A percentile compares a stretch with the other conserved stretches of the same genome.
Evolutionary conservation across 2,329 filamentous ascomycete genomes (phyloP).

Genomic region (Diaporthe sp.): DNA sequence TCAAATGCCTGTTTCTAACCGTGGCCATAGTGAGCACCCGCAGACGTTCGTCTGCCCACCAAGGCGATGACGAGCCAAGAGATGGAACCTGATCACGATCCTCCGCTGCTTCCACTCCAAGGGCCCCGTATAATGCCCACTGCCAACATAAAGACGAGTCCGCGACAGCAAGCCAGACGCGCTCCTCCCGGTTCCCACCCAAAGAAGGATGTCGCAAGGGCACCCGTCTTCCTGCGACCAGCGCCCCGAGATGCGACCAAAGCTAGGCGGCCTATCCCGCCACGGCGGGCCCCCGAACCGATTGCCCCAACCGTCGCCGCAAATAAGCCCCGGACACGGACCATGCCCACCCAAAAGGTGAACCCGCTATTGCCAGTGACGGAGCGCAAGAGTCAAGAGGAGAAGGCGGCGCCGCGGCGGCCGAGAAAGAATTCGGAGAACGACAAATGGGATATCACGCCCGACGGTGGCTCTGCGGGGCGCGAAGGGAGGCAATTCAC

Average conservation of each 20-base stretch:
- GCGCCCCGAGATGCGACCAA: conserved; percentile 33
- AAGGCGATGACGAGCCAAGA: conserved; percentile 40
- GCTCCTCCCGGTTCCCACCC: conserved; percentile 10
- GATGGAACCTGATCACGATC: conserved; percentile 38
- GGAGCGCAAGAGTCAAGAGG: conserved; percentile 60
- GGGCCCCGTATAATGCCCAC: conserved; percentile 29
- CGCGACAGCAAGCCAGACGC: conserved; percentile 26
- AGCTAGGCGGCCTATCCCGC: conserved; percentile 31
- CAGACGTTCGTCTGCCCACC: conserved; percentile 39
- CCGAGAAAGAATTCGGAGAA: conserved; percentile 66
- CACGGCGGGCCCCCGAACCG: conserved; percentile 25
- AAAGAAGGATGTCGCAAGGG: conserved; percentile 30
- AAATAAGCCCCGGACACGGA: conserved; percentile 46
- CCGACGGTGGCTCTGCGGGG: conserved; percentile 71
- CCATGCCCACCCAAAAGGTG: conserved; percentile 42
- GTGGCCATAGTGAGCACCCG: conserved; percentile 36
- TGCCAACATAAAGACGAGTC: conserved; percentile 12
- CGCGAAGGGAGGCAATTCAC: conserved; percentile 80
- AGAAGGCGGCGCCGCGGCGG: conserved; percentile 50
- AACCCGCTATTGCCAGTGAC: conserved; percentile 60
- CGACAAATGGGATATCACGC: conserved; percentile 67
- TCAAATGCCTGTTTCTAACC: conserved; percentile 36
- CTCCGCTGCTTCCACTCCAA: conserved; percentile 38
- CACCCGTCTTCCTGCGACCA: conserved; percentile 30
- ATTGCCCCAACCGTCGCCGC: conserved; percentile 21